Conservation (phyloP, 129 eudicot genomes). For the Solidago caesia region DNA sequence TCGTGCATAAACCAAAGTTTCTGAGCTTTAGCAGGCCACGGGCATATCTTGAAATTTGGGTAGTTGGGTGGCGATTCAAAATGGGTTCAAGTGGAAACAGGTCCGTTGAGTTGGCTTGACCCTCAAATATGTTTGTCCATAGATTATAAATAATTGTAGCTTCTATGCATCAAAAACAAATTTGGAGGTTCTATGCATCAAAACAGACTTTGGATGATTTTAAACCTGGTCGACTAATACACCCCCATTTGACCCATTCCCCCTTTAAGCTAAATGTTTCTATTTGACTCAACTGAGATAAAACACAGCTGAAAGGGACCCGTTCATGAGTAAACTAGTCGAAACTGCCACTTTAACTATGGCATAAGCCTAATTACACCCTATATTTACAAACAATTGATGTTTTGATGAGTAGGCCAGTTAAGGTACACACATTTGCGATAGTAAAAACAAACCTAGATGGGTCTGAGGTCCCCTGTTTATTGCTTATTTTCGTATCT, state of each 20-base stretch:
- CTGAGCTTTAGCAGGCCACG: no score
- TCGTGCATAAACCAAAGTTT: no score
- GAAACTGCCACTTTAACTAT: not conserved
- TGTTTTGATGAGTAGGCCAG: slow-evolving; percentile 12
- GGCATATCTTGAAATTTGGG: no score
- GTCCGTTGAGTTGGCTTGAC: not conserved
- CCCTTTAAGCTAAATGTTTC: not conserved
- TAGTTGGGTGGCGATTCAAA: no score
- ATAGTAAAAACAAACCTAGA: slow-evolving; percentile 45
- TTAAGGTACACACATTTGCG: slow-evolving; percentile 4
- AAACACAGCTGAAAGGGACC: not conserved
- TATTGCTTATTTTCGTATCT: slow-evolving; percentile 25
- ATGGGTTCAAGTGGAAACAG: no score
- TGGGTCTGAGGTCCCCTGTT: slow-evolving; percentile 34
- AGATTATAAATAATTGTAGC: not conserved
- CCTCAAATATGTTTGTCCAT: not conserved
- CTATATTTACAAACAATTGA: not conserved
- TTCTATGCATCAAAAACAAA: not conserved
- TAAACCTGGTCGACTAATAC: not conserved
- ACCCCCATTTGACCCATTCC: not conserved
- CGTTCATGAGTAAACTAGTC: no score
- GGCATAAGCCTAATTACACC: not conserved
- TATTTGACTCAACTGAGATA: not conserved
- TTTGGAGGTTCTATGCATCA: not conserved
- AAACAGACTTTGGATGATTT: not conserved